Evolutionary conservation across 179 eudicot genomes (phyloP), one percentile per base, ranked within the genome.

Genomic region (Silene coronaria): DNA sequence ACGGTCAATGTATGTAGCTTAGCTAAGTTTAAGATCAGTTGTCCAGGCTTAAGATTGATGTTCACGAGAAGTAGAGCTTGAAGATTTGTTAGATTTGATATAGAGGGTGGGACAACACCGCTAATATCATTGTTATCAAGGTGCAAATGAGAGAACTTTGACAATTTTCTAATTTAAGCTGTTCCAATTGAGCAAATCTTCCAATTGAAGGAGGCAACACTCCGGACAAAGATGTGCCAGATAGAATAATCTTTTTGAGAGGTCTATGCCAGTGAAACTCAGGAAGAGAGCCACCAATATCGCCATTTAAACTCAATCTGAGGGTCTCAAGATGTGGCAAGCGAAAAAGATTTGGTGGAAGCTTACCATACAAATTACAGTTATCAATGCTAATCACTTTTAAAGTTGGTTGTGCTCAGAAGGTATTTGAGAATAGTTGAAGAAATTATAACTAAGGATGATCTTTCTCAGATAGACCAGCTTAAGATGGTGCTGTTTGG

Each of bases 281-380:
- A 0, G 87, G 83, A 21, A 86, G 32, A 45, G 4, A 26, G 17
- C 87, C 87, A 4, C 34, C 62, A 0, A 86, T 70, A 46, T 74
- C 6, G 2, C 22, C 14, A 14, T 86, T 84, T 0, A 0, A 6
- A 2, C 1, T 0, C 26, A 80, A 3, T 3, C 0, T 0, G 2
- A 84, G 63, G 30, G 24, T 3, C 13, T 63, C 73, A 1, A 86
- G 77, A 4, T 70, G 57, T 16, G 79, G 85, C 1, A 86, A 45
- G n/a, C 22, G 36, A 17, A 86, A 82, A n/a, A 86, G 55, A 24
- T 22, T 21, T 5, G 0, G 4, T 9, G 87, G 86, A 45, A 87
- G 77, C 21, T 72, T 27, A 71, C 86, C 87, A 8, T 38, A 11
- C 13, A 86, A 17, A 11, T 57, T 51, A 64, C 87, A 86, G 23